A percentile compares a stretch with the other conserved stretches of the same genome.
phyloP scores from a whole-genome alignment of 2,329 filamentous ascomycete genomes.

The Periconia macrospinosa region DNA sequence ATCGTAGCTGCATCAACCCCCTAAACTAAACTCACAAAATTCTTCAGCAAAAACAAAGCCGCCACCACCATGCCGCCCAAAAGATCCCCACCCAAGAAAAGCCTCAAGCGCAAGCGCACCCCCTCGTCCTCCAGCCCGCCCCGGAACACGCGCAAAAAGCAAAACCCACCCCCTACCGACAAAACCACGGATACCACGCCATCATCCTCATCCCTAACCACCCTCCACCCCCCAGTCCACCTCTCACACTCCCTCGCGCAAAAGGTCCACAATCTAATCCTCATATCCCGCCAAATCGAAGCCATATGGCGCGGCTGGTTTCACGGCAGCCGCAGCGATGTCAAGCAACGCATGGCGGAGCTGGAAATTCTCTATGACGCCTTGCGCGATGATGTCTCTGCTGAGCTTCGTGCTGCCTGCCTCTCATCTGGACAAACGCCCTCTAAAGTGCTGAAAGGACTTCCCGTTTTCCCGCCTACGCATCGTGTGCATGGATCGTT shows the following conservation, averaged over 20 bases:
- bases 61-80: not conserved
- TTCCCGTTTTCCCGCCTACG: not conserved
- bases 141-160: not conserved
- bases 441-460: not conserved
- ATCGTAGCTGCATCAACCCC: too few species aligned
- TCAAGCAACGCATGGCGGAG: not conserved
- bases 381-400: constrained; percentile 1
- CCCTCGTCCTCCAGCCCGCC: not conserved
- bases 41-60: too few species aligned
- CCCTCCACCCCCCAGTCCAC: constrained; percentile 1
- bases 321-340: not conserved
- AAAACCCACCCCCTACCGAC: not conserved
- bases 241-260: constrained; percentile 10
- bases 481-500: not conserved
- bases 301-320: constrained; percentile 5
- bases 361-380: constrained; percentile 6
- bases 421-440: not conserved
- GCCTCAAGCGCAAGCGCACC: not conserved
- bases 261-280: constrained; percentile 11
- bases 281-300: constrained; percentile 8
- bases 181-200: not conserved
- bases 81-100: not conserved
- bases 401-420: constrained; percentile 1
- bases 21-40: too few species aligned
- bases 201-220: not conserved